Conservation (phyloP, 225 moss, liverwort and hornwort genomes). For the Takakia lepidozioides region DNA sequence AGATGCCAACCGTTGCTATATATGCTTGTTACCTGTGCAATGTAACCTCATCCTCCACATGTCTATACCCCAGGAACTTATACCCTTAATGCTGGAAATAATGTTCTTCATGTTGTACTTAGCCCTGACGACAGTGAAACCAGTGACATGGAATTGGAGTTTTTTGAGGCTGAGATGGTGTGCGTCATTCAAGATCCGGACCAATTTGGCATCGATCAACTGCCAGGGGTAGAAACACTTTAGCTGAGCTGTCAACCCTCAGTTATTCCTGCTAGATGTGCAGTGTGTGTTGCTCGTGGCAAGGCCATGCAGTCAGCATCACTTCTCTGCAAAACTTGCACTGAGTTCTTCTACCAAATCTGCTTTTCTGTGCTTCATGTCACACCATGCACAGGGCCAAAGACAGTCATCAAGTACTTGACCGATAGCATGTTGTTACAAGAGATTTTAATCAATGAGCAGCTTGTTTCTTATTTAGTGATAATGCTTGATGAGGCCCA, state of each 20-base stretch:
- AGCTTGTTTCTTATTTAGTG: no score
- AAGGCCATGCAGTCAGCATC: slow-evolving; percentile 27
- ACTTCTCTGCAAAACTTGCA: slow-evolving; percentile 61
- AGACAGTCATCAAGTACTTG: no score
- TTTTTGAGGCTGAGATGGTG: slow-evolving; percentile 95
- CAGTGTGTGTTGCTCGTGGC: slow-evolving; percentile 71
- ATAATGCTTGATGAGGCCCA: no score
- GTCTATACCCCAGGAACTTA: no score
- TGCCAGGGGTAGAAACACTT: slow-evolving; percentile 9
- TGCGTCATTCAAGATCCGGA: slow-evolving; percentile 66
- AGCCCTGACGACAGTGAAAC: slow-evolving; percentile 33
- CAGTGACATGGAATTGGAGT: slow-evolving; percentile 75
- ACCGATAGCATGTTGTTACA: no score
- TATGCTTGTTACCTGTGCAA: no score
- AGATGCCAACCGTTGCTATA: no score
- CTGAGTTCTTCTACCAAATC: slow-evolving; percentile 71
- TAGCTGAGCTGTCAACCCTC: slow-evolving; percentile 12
- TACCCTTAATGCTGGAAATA: no score
- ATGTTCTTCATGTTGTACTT: no score
- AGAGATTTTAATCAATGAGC: no score
- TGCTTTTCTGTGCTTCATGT: slow-evolving; percentile 88
- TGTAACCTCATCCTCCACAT: no score
- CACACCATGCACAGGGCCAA: no score
- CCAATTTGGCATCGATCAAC: slow-evolving; percentile 58
- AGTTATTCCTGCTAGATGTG: slow-evolving; percentile 78